Conservation (phyloP, 805 yeast species). For the Metschnikowia peoriensis region DNA sequence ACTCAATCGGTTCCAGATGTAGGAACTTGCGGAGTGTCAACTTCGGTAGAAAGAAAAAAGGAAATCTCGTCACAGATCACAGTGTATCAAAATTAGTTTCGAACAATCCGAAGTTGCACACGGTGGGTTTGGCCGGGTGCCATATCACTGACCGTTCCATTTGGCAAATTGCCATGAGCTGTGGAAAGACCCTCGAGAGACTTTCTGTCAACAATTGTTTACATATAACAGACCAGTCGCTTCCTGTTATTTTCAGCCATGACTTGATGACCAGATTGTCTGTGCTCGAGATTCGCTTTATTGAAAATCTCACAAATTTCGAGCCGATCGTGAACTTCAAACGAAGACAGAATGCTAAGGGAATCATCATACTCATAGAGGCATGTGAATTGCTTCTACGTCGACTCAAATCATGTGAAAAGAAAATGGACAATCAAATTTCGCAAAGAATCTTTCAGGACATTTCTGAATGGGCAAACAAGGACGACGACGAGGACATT, state of each 20-base stretch:
- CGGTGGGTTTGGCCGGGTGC: constrained; percentile 90
- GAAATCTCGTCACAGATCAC: constrained; percentile 67
- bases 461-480: constrained; percentile 62
- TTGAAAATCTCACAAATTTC: constrained; percentile 55
- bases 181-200: constrained; percentile 53
- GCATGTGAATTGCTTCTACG: constrained; percentile 70
- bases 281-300: constrained; percentile 75
- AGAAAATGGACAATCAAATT: constrained; percentile 52
- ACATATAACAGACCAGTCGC: constrained; percentile 52
- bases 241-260: constrained; percentile 46
- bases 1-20: constrained; percentile 64
- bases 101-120: constrained; percentile 52
- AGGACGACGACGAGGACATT: constrained; percentile 42
- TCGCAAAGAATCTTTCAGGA: constrained; percentile 61
- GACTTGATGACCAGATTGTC: constrained; percentile 45
- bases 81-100: constrained; percentile 58
- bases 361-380: constrained; percentile 62
- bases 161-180: constrained; percentile 70
- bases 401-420: constrained; percentile 60
- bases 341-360: constrained; percentile 44
- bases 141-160: constrained; percentile 69
- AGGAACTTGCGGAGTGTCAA: constrained; percentile 57
- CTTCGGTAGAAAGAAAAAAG: constrained; percentile 73
- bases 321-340: constrained; percentile 69
- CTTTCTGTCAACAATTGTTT: constrained; percentile 75